Conservation (phyloP, 495 filamentous ascomycete species). For the Aspergillus homomorphus region DNA sequence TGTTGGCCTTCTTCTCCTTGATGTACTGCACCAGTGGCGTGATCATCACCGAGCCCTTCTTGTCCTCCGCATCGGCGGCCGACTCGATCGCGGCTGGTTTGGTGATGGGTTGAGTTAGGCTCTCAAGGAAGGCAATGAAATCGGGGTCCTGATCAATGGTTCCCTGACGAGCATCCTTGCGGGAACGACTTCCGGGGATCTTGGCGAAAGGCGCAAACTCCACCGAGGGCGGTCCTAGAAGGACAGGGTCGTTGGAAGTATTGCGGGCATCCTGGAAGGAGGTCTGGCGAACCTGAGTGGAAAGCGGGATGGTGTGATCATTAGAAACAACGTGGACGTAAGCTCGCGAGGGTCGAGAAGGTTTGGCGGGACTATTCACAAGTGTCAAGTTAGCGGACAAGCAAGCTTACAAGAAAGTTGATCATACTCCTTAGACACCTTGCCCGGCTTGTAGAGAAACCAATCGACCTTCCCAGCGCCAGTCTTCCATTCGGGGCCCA, state of each 20-base stretch:
- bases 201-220: conserved; percentile 83
- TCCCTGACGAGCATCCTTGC: conserved; percentile 81
- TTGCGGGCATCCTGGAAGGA: conserved; percentile 73
- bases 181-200: conserved; percentile 63
- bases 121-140: conserved; percentile 89
- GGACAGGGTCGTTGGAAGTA: conserved; percentile 61
- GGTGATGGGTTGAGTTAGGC: conserved; percentile 71
- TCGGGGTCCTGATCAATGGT: conserved; percentile 95
- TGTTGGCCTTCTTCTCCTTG: conserved; percentile 84
- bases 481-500: conserved; percentile 82
- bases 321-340: conserved; percentile 70
- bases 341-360: conserved; percentile 70
- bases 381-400: not conserved
- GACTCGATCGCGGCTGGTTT: conserved; percentile 51
- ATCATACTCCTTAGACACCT: conserved; percentile 78
- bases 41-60: conserved; percentile 66
- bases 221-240: conserved; percentile 69
- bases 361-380: conserved; percentile 63
- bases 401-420: conserved; percentile 18
- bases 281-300: conserved; percentile 60
- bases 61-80: conserved; percentile 47
- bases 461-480: conserved; percentile 81
- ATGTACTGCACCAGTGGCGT: conserved; percentile 91
- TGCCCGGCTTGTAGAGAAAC: conserved; percentile 73
- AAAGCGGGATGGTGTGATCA: conserved; percentile 57